These are phyloP conservation scores for Monilinia polystroma DNA, from an alignment of 2,329 filamentous ascomycete genomes.

Conservation along the genomic window DNA sequence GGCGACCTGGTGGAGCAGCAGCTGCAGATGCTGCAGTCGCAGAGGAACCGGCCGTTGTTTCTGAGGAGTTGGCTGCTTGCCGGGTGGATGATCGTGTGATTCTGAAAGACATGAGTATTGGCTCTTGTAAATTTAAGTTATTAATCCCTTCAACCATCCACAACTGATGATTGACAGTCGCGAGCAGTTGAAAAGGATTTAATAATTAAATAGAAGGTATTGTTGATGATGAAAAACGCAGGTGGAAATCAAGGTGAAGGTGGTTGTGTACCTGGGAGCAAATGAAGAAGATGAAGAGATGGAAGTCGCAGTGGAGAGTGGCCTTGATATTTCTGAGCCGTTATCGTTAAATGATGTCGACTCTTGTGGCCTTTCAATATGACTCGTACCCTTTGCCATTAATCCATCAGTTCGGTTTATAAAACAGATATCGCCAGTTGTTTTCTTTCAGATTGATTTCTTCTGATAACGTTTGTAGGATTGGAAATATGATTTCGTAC, in stretches of 20 bases:
- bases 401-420: conserved; percentile 22
- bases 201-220: conserved; percentile 15
- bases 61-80: conserved; percentile 65
- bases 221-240: conserved; percentile 20
- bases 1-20: conserved; percentile 44
- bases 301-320: conserved; percentile 25
- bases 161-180: conserved; percentile 26
- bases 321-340: conserved; percentile 23
- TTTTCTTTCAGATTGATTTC: neutral
- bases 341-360: conserved; percentile 24
- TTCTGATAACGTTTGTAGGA: neutral
- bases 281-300: conserved; percentile 26
- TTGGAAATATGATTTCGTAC: neutral
- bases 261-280: conserved; percentile 30
- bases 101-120: conserved; percentile 89
- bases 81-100: conserved; percentile 93
- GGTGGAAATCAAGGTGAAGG: conserved; percentile 25
- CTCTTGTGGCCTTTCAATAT: conserved; percentile 24
- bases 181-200: conserved; percentile 25
- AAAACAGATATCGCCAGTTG: conserved; percentile 13
- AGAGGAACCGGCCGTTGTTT: conserved; percentile 40
- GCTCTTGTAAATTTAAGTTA: conserved; percentile 25
- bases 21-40: conserved; percentile 44
- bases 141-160: conserved; percentile 27
- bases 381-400: conserved; percentile 26